Evolutionary conservation across 495 filamentous ascomycete genomes (phyloP).

Genomic region (Choiromyces venosus): DNA sequence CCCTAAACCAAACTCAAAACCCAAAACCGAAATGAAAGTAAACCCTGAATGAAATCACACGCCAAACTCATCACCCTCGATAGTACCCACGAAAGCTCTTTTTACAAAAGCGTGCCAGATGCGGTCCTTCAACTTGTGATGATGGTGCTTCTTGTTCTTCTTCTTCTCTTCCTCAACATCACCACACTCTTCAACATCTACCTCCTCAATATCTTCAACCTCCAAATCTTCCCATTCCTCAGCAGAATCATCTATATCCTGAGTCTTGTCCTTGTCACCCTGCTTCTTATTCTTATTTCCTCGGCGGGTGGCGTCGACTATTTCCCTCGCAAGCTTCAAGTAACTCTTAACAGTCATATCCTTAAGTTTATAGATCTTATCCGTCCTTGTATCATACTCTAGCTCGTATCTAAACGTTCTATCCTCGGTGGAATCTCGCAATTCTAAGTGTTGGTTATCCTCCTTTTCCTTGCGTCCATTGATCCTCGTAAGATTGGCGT

Average conservation of each 20-base stretch:
- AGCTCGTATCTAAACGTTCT: constrained; percentile 65
- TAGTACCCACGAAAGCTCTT: constrained; percentile 72
- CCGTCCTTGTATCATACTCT: constrained; percentile 76
- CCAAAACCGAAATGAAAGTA: background rate
- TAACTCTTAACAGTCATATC: constrained; percentile 84
- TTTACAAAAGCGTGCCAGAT: constrained; percentile 70
- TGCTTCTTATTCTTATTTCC: constrained; percentile 46
- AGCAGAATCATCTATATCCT: constrained; percentile 8
- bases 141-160: constrained; percentile 48
- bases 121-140: constrained; percentile 51
- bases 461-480: constrained; percentile 58
- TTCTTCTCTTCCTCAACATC: constrained; percentile 42
- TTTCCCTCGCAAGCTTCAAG: constrained; percentile 69
- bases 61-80: constrained; percentile 55
- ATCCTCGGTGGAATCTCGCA: constrained; percentile 49
- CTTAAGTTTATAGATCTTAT: constrained; percentile 65
- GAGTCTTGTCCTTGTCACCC: constrained; percentile 34
- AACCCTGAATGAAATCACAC: constrained; percentile 3
- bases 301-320: constrained; percentile 50
- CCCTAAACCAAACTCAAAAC: constrained; percentile 8
- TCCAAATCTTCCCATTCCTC: constrained; percentile 28
- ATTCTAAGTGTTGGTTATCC: constrained; percentile 44
- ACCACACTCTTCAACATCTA: constrained; percentile 28
- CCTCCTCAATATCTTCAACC: constrained; percentile 33
- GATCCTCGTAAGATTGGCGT: constrained; percentile 81